phyloP scores from a whole-genome alignment of 768 basidiomycete genomes.

The Tephrocybe rancida region DNA sequence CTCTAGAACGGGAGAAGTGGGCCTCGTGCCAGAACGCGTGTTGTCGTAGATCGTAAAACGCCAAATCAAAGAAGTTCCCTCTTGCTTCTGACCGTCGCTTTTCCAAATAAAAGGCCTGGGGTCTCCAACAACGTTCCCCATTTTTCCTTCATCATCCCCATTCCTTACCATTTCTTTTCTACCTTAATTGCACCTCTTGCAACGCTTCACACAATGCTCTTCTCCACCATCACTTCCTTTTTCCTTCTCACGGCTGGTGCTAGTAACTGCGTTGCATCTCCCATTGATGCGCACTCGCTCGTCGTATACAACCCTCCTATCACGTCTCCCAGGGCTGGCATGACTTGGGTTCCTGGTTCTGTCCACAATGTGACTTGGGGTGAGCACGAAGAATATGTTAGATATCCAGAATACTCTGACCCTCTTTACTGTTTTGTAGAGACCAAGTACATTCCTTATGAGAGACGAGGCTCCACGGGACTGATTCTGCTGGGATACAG shows the following conservation, averaged over 20 bases:
- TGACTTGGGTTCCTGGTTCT: constrained; percentile 22
- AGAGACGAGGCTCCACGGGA: constrained; percentile 33
- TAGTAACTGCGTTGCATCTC: constrained; percentile 13
- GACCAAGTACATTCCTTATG: constrained; percentile 35
- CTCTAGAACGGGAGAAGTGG: constrained; percentile 15
- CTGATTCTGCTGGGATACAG: constrained; percentile 43
- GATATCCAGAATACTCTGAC: neutral
- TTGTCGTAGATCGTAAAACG: constrained; percentile 1
- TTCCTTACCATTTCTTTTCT: constrained; percentile 2
- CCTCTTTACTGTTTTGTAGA: constrained; percentile 11
- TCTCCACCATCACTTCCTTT: constrained; percentile 8
- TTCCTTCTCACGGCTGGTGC: constrained; percentile 10
- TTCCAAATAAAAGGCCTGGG: constrained; percentile 8
- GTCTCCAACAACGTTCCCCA: neutral
- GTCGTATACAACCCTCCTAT: constrained; percentile 26
- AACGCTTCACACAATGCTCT: constrained; percentile 10
- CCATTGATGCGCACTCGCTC: constrained; percentile 10
- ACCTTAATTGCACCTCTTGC: neutral
- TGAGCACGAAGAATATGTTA: constrained; percentile 1
- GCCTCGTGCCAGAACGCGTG: constrained; percentile 16
- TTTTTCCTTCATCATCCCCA: neutral
- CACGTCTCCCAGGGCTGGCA: constrained; percentile 19
- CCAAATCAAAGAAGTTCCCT: constrained; percentile 10
- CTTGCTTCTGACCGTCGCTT: constrained; percentile 9
- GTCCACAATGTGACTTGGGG: constrained; percentile 26